Percentiles rank a stretch among this genome's conserved stretches.
phyloP scores from a whole-genome alignment of 768 basidiomycete species.

The Boletellus sp. region DNA sequence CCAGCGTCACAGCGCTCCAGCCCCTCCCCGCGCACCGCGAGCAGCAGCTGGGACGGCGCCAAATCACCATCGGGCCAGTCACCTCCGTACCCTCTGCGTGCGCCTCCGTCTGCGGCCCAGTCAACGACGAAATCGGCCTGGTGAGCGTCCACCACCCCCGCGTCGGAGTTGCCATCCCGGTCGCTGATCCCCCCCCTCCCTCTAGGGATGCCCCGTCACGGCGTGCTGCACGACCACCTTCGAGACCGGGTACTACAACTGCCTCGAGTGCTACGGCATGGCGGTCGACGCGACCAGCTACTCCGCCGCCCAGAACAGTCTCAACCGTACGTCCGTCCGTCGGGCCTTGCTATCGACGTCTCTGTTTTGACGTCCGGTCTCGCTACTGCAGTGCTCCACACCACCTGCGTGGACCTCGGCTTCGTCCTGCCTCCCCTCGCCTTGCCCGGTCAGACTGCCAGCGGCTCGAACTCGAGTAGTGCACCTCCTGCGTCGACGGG shows the following conservation, averaged over 20 bases:
- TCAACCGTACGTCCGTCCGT: slow-evolving; percentile 34
- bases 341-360: background rate
- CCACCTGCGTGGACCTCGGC: slow-evolving; percentile 25
- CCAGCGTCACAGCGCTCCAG: slow-evolving; percentile 1
- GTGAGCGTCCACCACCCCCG: slow-evolving; percentile 14
- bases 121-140: slow-evolving; percentile 22
- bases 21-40: background rate
- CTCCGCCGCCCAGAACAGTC: slow-evolving; percentile 23
- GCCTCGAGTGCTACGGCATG: slow-evolving; percentile 38
- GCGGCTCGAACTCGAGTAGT: slow-evolving; percentile 10
- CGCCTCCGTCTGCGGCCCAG: slow-evolving; percentile 18
- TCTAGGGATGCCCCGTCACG: slow-evolving; percentile 26
- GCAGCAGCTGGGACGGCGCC: slow-evolving; percentile 7
- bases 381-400: slow-evolving; percentile 17
- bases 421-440: slow-evolving; percentile 21
- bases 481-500: background rate
- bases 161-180: slow-evolving; percentile 5
- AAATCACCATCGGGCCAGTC: slow-evolving; percentile 10
- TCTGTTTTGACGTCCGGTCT: background rate
- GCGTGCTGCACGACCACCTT: slow-evolving; percentile 41
- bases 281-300: slow-evolving; percentile 28
- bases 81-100: slow-evolving; percentile 24
- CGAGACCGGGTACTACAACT: slow-evolving; percentile 39
- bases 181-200: background rate
- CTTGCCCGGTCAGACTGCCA: slow-evolving; percentile 26